phyloP scores from a whole-genome alignment of 495 filamentous ascomycete species.

The Chaetomium fimeti region DNA sequence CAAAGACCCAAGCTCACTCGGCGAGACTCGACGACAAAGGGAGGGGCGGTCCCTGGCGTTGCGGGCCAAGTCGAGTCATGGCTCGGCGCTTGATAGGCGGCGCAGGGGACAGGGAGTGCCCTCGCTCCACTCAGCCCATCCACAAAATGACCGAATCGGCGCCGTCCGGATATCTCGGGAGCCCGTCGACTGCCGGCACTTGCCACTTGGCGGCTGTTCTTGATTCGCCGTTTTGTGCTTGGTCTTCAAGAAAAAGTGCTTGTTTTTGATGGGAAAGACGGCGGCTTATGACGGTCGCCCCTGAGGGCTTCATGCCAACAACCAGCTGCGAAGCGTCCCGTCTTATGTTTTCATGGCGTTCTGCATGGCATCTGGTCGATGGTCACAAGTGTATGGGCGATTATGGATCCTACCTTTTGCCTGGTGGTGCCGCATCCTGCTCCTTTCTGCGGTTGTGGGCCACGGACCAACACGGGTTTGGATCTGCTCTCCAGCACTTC shows the following conservation, averaged over 20 bases:
- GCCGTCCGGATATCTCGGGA: constrained; percentile 3
- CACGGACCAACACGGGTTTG: neutral
- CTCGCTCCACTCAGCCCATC: constrained; percentile 23
- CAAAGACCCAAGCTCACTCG: neutral
- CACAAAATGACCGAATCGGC: constrained; percentile 28
- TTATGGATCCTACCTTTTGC: neutral
- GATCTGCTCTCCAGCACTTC: neutral
- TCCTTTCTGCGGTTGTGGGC: neutral
- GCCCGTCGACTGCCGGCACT: constrained; percentile 9
- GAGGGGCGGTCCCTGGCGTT: neutral
- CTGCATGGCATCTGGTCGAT: neutral
- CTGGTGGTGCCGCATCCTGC: neutral
- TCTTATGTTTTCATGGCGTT: neutral
- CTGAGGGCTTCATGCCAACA: neutral
- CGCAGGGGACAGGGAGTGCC: neutral
- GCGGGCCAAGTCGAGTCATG: constrained; percentile 23
- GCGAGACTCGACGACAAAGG: neutral
- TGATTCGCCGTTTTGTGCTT: neutral
- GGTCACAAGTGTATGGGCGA: neutral
- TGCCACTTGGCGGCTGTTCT: constrained; percentile 1
- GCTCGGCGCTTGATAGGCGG: constrained; percentile 8
- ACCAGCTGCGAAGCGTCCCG: neutral
- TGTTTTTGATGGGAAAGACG: neutral
- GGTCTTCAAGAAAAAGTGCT: neutral
- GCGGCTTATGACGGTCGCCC: neutral